Conservation (phyloP, 257 asterid species). For the Galeopsis tetrahit region DNA sequence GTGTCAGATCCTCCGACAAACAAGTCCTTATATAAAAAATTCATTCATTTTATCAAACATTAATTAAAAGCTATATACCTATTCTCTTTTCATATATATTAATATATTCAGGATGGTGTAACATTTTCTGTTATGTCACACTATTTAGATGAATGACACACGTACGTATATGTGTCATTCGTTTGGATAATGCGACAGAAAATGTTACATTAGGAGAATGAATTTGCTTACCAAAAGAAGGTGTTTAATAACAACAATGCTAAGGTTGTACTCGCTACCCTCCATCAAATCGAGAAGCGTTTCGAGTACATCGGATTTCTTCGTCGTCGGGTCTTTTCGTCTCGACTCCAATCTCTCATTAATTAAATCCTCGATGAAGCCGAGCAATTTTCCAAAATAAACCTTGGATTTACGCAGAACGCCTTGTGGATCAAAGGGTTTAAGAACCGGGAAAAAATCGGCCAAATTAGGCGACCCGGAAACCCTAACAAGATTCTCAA, state of each 20-base stretch:
- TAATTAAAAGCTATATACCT: too few relatives aligned
- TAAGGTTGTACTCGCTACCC: conserved; percentile 21
- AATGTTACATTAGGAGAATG: too few relatives aligned
- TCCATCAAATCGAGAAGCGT: conserved; percentile 24
- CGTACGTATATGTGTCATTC: too few relatives aligned
- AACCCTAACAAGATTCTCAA: too few relatives aligned
- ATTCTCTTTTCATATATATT: too few relatives aligned
- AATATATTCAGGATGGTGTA: too few relatives aligned
- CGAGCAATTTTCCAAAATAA: conserved; percentile 28
- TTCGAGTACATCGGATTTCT: conserved; percentile 27
- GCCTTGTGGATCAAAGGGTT: conserved; percentile 43
- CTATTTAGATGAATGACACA: too few relatives aligned
- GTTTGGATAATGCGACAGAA: too few relatives aligned
- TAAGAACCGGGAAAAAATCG: conserved; percentile 42
- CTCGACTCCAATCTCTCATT: conserved; percentile 14
- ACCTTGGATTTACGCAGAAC: conserved; percentile 23
- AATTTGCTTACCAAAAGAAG: too few relatives aligned
- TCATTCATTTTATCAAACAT: too few relatives aligned
- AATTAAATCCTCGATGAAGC: conserved; percentile 1
- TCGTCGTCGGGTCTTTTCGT: too few relatives aligned
- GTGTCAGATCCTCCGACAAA: conserved; percentile 14
- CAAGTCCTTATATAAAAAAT: not conserved
- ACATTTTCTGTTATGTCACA: too few relatives aligned
- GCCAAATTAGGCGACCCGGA: conserved; percentile 20
- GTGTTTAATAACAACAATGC: not conserved